These are phyloP conservation scores for Metarhizium anisopliae DNA, from an alignment of 2,329 filamentous ascomycete species.

Conservation along the genomic window DNA sequence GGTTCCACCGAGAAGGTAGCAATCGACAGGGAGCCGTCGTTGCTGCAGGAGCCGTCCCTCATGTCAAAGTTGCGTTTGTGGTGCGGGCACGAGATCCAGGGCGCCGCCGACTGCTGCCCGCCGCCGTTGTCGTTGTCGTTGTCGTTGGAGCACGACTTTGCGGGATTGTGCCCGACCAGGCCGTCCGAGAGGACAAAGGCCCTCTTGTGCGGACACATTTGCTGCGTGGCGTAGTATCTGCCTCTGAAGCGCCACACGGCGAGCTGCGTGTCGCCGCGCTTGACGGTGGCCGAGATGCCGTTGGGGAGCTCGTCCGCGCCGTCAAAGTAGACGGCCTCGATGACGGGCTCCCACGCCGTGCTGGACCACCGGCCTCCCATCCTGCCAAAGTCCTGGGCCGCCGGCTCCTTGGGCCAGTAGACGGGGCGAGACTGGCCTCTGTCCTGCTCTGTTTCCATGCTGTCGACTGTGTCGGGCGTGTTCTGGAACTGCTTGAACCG, in stretches of 20 bases:
- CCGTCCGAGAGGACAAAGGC: conserved; percentile 85
- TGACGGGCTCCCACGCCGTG: conserved; percentile 68
- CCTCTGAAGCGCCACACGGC: conserved; percentile 79
- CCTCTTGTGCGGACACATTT: conserved; percentile 92
- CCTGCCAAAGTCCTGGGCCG: conserved; percentile 63
- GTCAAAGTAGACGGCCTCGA: conserved; percentile 61
- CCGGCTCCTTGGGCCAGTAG: conserved; percentile 65
- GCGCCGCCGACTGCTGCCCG: conserved; percentile 18
- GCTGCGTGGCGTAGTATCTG: conserved; percentile 75
- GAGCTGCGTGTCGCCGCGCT: conserved; percentile 81
- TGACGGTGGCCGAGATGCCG: conserved; percentile 67
- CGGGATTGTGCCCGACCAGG: conserved; percentile 59
- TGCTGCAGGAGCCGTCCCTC: conserved; percentile 61
- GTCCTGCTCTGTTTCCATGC: conserved; percentile 62
- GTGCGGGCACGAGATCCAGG: conserved; percentile 82
- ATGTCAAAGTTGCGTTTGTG: conserved; percentile 89
- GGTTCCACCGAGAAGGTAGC: conserved; percentile 74
- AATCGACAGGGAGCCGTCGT: conserved; percentile 67
- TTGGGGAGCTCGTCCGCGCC: conserved; percentile 54
- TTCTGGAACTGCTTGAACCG: conserved; percentile 81
- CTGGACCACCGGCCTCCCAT: conserved; percentile 51
- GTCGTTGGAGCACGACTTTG: conserved; percentile 20
- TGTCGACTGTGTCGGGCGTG: conserved; percentile 60
- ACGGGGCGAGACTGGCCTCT: conserved; percentile 65
- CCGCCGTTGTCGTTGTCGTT: background rate